Evolutionary conservation across 2,329 filamentous ascomycete genomes (phyloP), one percentile per base, ranked within the genome.

Genomic region (Aureobasidium leucospermi): DNA sequence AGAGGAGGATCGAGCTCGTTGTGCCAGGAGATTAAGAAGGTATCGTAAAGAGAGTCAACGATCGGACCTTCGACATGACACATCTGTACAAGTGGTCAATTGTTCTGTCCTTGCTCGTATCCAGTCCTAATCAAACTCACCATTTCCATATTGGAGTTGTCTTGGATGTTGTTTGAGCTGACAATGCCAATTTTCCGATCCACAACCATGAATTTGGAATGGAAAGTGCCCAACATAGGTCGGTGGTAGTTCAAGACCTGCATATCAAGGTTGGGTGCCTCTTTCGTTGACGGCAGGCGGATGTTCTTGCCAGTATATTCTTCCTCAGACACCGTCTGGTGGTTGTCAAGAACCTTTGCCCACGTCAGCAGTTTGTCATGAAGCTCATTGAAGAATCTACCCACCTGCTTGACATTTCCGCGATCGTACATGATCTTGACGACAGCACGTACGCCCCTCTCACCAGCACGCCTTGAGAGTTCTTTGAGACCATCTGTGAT

Each of bases 81-180:
- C 81, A 90, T 85, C 51, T 55, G 23, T 29, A 6, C 13, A 9
- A 9, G n/a, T 11, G 15, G n/a, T 45, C 42, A 45, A 34, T 34
- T 43, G 11, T 13, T 19, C 29, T 19, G 3, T 23, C 39, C 7
- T 19, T 2, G 4, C 3, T 6, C 9, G 13, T 16, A 10, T 15
- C 23, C 3, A 31, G 3, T 34, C 7, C 6, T 8, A 16, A 7
- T 32, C 2, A 11, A 32, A 34, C 51, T 43, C n/a, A 55, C 51
- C 88, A 93, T 91, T 71, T 93, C 89, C 59, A 91, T 62, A 64
- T 93, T 93, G 65, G 89, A 86, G 57, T 90, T 92, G 61, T 71
- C 67, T 62, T 81, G 79, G 52, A 92, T 87, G 66, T 92, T 93
- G 70, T 90, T 90, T 74, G 87, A 91, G 72, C 88, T 86, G 1